Evolutionary conservation across 768 basidiomycete genomes (phyloP), one percentile per base, ranked within the genome.

Genomic region (Xerocomellus amylosporus): DNA sequence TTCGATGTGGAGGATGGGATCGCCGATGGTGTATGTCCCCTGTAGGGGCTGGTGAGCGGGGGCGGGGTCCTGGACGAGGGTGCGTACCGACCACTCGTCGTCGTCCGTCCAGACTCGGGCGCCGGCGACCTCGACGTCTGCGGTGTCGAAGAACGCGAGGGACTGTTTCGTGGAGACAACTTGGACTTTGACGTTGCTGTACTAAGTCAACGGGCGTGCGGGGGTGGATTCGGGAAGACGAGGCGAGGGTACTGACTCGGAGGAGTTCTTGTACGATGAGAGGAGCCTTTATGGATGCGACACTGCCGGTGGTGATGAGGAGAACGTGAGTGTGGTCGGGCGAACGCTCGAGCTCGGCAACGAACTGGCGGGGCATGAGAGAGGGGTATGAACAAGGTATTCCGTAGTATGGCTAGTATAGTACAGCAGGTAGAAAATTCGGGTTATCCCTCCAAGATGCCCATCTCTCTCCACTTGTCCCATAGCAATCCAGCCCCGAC

Each of bases 1-100:
- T 73, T 99, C 94, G 53, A 98, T 98, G 71, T 99, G 97, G 26
- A 98, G 78, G 51, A 98, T 96, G 0, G 93, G 93, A 62, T 98
- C 89, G 1, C 93, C 90, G 44, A 95, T 82, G 56, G 80, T 81
- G 65, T 83, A 90, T 63, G 79, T 80, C 22, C 75, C 79, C 93
- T 95, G 66, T 19, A 60, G 1, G 14, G 24, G 24, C 4, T 34
- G 46, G 22, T 40, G 38, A 30, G 45, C 15, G 22, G 9, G 28
- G 28, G 5, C 2, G 28, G n/a, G 13, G n/a, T 43, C 8, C 5
- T 15, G 30, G 24, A 0, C 34, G 28, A 14, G 28, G 17, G 2
- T 22, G 17, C 90, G 52, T 71, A 96, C 95, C 38, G 77, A 77
- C 95, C 96, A 98, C 72, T 98, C 96, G 65, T 98, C 93, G 47